These are phyloP conservation scores for Oenanthe javanica DNA, from an alignment of 140 eudicot species.

Conservation along the genomic window DNA sequence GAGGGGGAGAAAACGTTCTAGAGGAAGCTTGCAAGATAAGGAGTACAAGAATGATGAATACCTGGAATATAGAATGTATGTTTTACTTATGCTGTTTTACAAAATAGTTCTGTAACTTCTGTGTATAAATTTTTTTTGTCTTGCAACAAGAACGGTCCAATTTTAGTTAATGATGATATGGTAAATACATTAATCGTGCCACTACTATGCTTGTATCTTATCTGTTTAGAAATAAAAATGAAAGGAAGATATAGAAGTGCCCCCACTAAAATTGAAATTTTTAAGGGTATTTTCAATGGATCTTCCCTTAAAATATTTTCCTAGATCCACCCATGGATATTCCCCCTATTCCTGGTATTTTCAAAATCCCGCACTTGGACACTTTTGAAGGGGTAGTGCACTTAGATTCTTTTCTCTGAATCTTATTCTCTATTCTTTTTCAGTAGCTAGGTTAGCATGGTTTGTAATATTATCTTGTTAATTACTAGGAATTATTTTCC, in stretches of 20 bases:
- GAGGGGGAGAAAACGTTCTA: conserved; percentile 71
- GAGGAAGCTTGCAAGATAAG: conserved; percentile 60
- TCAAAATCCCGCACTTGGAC: not conserved
- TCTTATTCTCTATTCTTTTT: not conserved
- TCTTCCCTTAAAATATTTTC: too few relatives aligned
- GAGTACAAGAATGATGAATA: conserved; percentile 72
- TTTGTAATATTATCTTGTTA: not conserved
- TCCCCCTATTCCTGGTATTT: not conserved
- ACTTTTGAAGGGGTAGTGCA: not conserved
- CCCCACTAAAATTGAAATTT: too few relatives aligned
- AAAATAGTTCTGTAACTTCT: not conserved
- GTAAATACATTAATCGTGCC: not conserved
- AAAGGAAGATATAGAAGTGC: not conserved
- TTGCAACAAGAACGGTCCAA: not conserved
- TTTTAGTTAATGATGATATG: not conserved
- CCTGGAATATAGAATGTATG: conserved; percentile 80
- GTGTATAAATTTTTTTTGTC: not conserved
- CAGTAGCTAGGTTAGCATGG: not conserved
- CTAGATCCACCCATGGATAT: too few relatives aligned
- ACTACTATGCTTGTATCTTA: not conserved
- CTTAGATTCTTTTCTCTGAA: not conserved
- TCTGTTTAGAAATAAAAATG: not conserved
- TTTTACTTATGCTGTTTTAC: not conserved
- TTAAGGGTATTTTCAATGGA: too few relatives aligned
- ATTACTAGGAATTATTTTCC: not conserved